These are phyloP conservation scores for Entomortierella beljakovae DNA, from an alignment of 192 early-diverging fungal species.

Conservation along the genomic window DNA sequence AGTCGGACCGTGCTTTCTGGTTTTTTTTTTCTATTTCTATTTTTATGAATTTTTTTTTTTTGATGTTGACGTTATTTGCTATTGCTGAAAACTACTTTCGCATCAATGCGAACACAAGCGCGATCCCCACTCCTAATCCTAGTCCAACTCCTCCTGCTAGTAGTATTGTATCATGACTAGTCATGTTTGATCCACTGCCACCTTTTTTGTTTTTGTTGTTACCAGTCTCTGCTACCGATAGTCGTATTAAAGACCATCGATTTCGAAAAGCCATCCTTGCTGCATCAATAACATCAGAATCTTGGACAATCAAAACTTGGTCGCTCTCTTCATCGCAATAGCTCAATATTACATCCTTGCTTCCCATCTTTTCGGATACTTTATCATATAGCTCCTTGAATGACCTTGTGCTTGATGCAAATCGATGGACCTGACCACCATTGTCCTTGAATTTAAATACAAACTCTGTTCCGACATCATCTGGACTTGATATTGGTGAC, in stretches of 20 bases:
- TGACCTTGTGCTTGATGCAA: slow-evolving; percentile 59
- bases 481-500: slow-evolving; percentile 12
- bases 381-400: slow-evolving; percentile 63
- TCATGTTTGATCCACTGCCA: background rate
- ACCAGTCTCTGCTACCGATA: background rate
- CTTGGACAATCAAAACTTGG: slow-evolving; percentile 72
- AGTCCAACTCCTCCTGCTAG: slow-evolving; percentile 15
- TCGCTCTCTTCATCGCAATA: slow-evolving; percentile 93
- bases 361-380: slow-evolving; percentile 65
- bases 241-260: slow-evolving; percentile 27
- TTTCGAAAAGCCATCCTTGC: slow-evolving; percentile 70
- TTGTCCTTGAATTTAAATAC: slow-evolving; percentile 72
- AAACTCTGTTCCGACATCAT: slow-evolving; percentile 44
- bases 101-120: slow-evolving; percentile 14
- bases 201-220: background rate
- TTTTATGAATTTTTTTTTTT: no score
- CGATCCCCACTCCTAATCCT: slow-evolving; percentile 26
- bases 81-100: slow-evolving; percentile 8
- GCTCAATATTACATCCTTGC: slow-evolving; percentile 32
- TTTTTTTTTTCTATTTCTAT: no score
- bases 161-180: slow-evolving; percentile 7
- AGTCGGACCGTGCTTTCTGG: no score
- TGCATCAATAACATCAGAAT: slow-evolving; percentile 82
- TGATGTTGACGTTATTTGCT: no score
- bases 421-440: slow-evolving; percentile 74